Evolutionary conservation across 371 early-diverging fungal species (phyloP), one percentile per base, ranked within the genome.

Genomic region (Neoconidiobolus thromboides): DNA sequence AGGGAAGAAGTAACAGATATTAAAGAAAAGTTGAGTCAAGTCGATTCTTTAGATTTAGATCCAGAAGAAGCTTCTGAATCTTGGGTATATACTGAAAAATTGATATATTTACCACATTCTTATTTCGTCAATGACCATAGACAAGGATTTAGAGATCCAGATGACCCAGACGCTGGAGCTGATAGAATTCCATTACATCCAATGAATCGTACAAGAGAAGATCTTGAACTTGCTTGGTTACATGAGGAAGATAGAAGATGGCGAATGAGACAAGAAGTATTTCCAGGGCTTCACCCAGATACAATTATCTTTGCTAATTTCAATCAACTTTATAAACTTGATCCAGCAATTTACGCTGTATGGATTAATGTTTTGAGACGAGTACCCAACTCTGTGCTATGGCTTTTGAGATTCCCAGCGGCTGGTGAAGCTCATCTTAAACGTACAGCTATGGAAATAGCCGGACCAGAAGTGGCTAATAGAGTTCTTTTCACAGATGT

Each of bases 111-210:
- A 88, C 92, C 93, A 3, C 82, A 87, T 64, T 81, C 87, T 38
- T 94, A 87, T 64, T 91, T 92, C 70, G 89, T 89, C 60, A 92
- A 91, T 64, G 91, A 91, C 66, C 91, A 94, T 63, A 81, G 86
- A 43, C 90, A 91, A 74, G 91, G 91, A 0, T 92, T 92, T 70
- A 74, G 90, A n/a, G 91, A 90, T 61, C 82, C 83, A 52, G 75
- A 79, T 41, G 74, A 77, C 37, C n/a, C 60, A 3, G 63, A 70
- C 66, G 40, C 66, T 71, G 36, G 71, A 70, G 10, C 68, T 55
- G 37, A 39, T 75, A 38, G 52, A 66, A 9, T 40, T 63, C 48
- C 67, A 62, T 39, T 66, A 61, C 42, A 67, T 62, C 61, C 64
- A 60, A 2, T 64, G 65, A 63, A 64, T 70, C 49, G 65, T 64